A percentile compares a stretch with the other conserved stretches of the same genome.
Evolutionary conservation across 805 yeast species (phyloP).

Genomic region (Hanseniaspora mollemarum): DNA sequence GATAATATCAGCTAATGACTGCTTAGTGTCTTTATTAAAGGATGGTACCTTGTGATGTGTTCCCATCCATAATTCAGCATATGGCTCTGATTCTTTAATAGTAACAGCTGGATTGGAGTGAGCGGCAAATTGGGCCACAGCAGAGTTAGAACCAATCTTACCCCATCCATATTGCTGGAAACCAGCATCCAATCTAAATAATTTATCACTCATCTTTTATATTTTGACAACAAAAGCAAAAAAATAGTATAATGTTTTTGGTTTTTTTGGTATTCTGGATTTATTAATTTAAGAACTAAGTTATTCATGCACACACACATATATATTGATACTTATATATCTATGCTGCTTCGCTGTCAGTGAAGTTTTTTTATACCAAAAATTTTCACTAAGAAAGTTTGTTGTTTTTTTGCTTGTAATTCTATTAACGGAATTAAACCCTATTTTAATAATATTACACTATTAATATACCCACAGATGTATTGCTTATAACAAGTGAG

Average conservation of each 20-base stretch:
- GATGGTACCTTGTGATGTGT: slow-evolving; percentile 92
- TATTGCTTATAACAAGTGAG: too few relatives aligned
- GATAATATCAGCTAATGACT: slow-evolving; percentile 57
- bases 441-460: too few relatives aligned
- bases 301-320: too few relatives aligned
- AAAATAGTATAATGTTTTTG: slow-evolving; percentile 13
- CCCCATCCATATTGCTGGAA: slow-evolving; percentile 82
- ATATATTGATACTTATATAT: too few relatives aligned
- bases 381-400: too few relatives aligned
- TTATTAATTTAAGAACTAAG: not conserved
- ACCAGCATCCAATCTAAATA: slow-evolving; percentile 36
- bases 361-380: too few relatives aligned
- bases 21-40: slow-evolving; percentile 40
- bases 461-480: too few relatives aligned
- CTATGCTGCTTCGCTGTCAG: too few relatives aligned
- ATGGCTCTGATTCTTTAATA: slow-evolving; percentile 68
- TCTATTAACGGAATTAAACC: too few relatives aligned
- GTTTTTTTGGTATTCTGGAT: not conserved
- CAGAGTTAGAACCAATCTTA: slow-evolving; percentile 69
- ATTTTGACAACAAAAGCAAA: not conserved
- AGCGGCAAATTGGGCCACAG: slow-evolving; percentile 81
- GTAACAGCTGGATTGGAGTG: slow-evolving; percentile 49
- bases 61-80: slow-evolving; percentile 99
- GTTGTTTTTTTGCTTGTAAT: too few relatives aligned
- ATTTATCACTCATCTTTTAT: slow-evolving; percentile 26